Base-by-base conservation (phyloP, 2,329 filamentous ascomycete species). In the Neophaeococcomyces aloes region DNA sequence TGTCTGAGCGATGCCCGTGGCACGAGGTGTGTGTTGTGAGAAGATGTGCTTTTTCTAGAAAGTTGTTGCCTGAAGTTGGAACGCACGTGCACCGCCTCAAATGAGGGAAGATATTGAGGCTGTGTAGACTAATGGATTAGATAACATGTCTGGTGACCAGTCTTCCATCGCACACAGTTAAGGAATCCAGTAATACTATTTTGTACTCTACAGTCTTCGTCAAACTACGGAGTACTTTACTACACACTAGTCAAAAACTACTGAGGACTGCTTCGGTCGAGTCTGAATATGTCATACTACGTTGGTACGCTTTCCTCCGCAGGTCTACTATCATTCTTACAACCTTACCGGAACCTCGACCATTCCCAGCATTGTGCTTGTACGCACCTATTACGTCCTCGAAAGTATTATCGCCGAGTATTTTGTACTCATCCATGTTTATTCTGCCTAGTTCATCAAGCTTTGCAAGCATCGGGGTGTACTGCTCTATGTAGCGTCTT, bases 291-390 rank as follows among this genome's bases (percentile, higher is more conserved):
- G 10, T 10, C 23, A 29, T 11, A n/a, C 8, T 23, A 7, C 23
- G 13, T 4, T 36, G 14, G 5, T n/a, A 3, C 33, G 11, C n/a
- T 43, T 17, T 7, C 13, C 31, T n/a, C 29, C 39, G 50, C 38
- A 40, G 48, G 29, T 53, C 49, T 34, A 56, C 53, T 29, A 57
- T 42, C 42, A 56, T 54, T 17, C 52, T 50, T 6, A 57, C 43
- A 10, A 57, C 53, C 34, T 57, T 55, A n/a, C 48, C 47, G 4
- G 46, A 32, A 7, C 53, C 51, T 11, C 48, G 53, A 4, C 47
- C 52, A 13, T 50, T 53, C 8, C 49, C 53, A 13, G 44, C 23
- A 38, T 57, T 51, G 44, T 56, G 51, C 14, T 49, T 36, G 34
- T 53, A 49, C 5, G 53, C 53, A 18, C 55, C 50, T 33, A 57